Evolutionary conservation across 2,329 filamentous ascomycete species (phyloP).

Genomic region (Magnaporthiopsis incrustans): DNA sequence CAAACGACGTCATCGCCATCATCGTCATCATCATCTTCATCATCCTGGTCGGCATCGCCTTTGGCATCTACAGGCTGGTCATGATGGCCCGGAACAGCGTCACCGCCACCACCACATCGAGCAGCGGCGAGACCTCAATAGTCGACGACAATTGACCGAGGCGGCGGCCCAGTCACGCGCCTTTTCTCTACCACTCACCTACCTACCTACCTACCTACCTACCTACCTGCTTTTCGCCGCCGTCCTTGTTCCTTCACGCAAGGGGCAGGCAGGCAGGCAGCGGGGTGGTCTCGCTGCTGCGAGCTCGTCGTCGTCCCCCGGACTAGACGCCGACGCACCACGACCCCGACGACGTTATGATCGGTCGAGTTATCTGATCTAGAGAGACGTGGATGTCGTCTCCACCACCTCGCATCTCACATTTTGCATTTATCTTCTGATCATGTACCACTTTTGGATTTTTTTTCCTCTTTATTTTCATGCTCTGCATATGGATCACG

Average conservation of each 20-base stretch:
- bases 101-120: conserved; percentile 25
- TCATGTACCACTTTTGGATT: neutral
- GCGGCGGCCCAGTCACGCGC: neutral
- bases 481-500: neutral
- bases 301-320: neutral
- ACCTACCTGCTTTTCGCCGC: too few species aligned
- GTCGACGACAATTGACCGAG: conserved; percentile 8
- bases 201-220: too few species aligned
- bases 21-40: conserved; percentile 61
- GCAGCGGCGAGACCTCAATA: conserved; percentile 14
- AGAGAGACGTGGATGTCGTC: too few species aligned
- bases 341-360: neutral
- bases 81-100: conserved; percentile 38
- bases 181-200: neutral
- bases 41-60: conserved; percentile 51
- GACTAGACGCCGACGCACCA: neutral
- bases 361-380: neutral
- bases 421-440: neutral
- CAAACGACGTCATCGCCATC: conserved; percentile 61
- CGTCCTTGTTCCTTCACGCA: too few species aligned
- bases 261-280: too few species aligned
- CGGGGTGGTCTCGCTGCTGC: neutral
- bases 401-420: neutral
- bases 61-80: conserved; percentile 57
- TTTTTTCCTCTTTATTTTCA: too few species aligned